Conservation (phyloP, 176 grass and related monocot species). For the Carex littledalei region DNA sequence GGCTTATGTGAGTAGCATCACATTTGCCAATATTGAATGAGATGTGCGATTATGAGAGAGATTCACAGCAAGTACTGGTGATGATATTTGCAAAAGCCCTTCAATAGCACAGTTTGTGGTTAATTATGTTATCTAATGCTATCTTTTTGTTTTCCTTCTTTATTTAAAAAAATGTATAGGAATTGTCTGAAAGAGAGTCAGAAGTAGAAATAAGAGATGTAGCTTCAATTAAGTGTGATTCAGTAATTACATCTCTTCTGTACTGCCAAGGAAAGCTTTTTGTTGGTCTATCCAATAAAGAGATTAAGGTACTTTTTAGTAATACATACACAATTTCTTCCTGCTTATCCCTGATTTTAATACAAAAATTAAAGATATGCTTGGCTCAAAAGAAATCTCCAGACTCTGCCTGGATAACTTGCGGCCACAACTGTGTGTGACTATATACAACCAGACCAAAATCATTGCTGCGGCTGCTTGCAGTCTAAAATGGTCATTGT, state of each 20-base stretch:
- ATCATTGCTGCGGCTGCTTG: not conserved
- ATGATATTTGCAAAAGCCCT: not conserved
- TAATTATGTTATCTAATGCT: conserved; percentile 7
- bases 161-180: conserved; percentile 22
- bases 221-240: conserved; percentile 65
- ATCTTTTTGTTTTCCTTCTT: not conserved
- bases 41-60: not conserved
- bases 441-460: not conserved
- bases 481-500: not conserved
- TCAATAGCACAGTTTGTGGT: not conserved
- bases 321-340: not conserved
- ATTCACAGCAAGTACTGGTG: not conserved
- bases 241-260: conserved; percentile 70
- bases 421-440: not conserved
- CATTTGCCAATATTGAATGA: not conserved
- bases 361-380: not conserved
- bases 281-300: conserved; percentile 65
- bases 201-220: conserved; percentile 60
- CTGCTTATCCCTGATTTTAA: not conserved
- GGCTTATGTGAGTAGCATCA: not conserved
- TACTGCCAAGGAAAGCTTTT: conserved; percentile 60
- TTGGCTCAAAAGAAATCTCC: not conserved
- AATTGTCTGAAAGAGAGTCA: conserved; percentile 53
- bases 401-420: not conserved
- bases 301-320: conserved; percentile 61